Evolutionary conservation across 2,329 filamentous ascomycete species (phyloP).

Genomic region (Fusarium papillatum): DNA sequence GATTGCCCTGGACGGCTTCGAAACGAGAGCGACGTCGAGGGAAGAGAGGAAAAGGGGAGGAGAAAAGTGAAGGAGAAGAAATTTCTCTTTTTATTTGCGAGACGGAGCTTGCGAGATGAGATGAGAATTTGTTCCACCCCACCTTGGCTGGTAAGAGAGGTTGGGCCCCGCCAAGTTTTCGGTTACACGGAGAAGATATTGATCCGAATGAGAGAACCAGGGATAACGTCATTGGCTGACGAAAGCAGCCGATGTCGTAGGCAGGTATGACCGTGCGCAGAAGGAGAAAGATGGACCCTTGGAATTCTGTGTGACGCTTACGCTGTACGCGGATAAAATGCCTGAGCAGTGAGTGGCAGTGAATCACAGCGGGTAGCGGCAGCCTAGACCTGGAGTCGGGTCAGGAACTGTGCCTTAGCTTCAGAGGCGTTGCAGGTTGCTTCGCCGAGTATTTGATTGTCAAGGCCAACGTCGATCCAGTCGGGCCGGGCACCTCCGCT

Average conservation of each 20-base stretch:
- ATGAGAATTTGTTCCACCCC: conserved; percentile 49
- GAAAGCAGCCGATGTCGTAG: conserved; percentile 30
- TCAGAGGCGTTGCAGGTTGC: conserved; percentile 28
- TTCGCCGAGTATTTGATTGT: conserved; percentile 24
- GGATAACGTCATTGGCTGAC: conserved; percentile 45
- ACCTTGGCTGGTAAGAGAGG: conserved; percentile 43
- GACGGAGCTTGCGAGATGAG: conserved; percentile 43
- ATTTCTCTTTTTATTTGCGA: conserved; percentile 43
- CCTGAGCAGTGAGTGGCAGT: background rate
- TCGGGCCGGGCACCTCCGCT: conserved; percentile 26
- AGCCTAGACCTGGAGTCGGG: background rate
- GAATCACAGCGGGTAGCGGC: background rate
- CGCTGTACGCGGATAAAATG: conserved; percentile 6
- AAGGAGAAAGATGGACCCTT: conserved; percentile 26
- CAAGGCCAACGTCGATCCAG: conserved; percentile 7
- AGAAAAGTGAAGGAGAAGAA: conserved; percentile 24
- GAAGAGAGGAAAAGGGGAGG: conserved; percentile 22
- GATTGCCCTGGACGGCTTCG: conserved; percentile 46
- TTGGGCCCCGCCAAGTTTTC: conserved; percentile 37
- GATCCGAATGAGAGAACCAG: conserved; percentile 21
- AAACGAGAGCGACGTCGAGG: conserved; percentile 40
- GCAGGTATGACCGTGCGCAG: conserved; percentile 22
- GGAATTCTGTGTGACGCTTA: conserved; percentile 15
- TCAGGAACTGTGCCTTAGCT: conserved; percentile 1
- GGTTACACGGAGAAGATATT: conserved; percentile 23